Base-by-base conservation (phyloP, 176 grass and related monocot species). In the Phoenix dactylifera region DNA sequence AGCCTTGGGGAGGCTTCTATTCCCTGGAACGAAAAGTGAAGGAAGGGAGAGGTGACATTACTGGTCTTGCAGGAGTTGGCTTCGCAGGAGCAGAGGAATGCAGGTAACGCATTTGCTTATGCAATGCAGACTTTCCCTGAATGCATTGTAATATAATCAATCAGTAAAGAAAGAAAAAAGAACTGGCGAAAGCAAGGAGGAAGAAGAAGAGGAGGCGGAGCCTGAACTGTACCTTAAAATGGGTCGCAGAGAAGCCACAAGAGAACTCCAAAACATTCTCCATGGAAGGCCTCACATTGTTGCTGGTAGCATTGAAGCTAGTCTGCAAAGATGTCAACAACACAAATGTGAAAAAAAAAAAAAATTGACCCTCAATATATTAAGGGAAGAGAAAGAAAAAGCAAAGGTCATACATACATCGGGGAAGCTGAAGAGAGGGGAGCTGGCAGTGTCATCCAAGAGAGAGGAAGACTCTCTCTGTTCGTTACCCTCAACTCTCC, bases 361-460 rank as follows among this genome's bases (percentile, higher is more conserved):
- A 28, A 4, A 30, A 30, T 20, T 28, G 35, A 44, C 35, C 35
- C 35, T 30, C 35, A 44, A 44, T 44, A 44, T 44, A 12, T 44
- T 14, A 14, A 44, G 35, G 35, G 35, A 14, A 44, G 35, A 14
- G 9, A 44, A 44, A 14, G 35, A 12, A 12, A 44, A 3, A 44
- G 35, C 35, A 44, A 44, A 44, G 1, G 9, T 1, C 35, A 44
- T 44, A 7, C 26, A 48, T 39, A 69, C 86, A 70, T 76, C 79
- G 63, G 87, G 55, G 64, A 51, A 66, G 29, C 22, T 76, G 65
- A 77, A 70, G 56, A 80, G 75, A 28, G 87, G 81, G 51, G 94
- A 98, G 76, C 94, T 98, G 9, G 94, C 94, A 16, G 94, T 98
- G 70, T 98, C 94, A 64, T 98, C 94, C 29, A 98, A 76, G 55